phyloP scores from a whole-genome alignment of 2,329 filamentous ascomycete species.

The Immersiporthe knoxdaviesiana region DNA sequence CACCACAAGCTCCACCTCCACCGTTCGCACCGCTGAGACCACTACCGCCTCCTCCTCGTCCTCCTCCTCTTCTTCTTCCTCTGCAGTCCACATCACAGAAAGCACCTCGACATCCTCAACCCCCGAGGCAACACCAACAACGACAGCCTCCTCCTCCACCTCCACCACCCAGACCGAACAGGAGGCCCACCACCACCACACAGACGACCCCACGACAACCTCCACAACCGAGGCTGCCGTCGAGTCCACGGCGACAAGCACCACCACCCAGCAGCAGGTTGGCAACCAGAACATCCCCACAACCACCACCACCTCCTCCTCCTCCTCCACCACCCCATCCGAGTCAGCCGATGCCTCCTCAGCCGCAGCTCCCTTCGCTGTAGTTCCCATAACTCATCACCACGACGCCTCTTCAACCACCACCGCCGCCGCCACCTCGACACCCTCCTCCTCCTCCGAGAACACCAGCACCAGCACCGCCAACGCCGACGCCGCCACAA shows the following conservation, averaged over 20 bases:
- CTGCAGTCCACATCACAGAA: too few species aligned
- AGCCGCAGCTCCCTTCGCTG: constrained; percentile 1
- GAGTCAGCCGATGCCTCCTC: background rate
- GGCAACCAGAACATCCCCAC: background rate
- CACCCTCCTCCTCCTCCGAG: background rate
- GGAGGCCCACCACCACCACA: background rate
- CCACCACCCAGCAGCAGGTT: background rate
- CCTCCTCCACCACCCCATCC: background rate
- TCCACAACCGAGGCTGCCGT: background rate
- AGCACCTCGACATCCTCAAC: constrained; percentile 5
- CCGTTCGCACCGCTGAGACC: constrained; percentile 8
- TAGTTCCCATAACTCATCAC: constrained; percentile 6
- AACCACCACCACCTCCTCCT: background rate
- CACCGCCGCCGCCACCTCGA: background rate
- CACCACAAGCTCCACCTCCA: background rate
- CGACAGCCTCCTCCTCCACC: background rate
- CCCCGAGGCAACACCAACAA: background rate
- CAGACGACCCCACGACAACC: background rate
- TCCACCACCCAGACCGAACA: background rate
- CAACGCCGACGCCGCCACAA: background rate
- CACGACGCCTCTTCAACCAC: background rate
- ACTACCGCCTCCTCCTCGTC: too few species aligned
- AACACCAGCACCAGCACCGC: background rate
- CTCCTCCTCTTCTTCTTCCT: too few species aligned
- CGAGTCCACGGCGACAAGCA: background rate